Percentiles rank a stretch among this genome's conserved stretches.
Conservation (phyloP, 768 basidiomycete species). For the Suillus spraguei region DNA sequence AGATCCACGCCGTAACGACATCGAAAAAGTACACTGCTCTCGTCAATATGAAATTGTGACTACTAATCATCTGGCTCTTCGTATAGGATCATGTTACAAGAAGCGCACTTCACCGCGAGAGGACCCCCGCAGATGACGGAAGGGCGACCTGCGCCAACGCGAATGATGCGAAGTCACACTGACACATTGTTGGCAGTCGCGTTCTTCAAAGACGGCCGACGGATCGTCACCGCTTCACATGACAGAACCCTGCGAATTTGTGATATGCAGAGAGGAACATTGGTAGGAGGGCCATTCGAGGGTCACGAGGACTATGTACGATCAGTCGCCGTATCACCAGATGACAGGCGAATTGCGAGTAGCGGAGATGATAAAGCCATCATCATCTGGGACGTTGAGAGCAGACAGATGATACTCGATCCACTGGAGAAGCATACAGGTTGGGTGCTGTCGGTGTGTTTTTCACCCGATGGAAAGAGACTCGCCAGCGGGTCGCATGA, state of each 20-base stretch:
- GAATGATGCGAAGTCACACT: constrained; percentile 22
- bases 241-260: constrained; percentile 33
- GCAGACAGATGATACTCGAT: constrained; percentile 26
- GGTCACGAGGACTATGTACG: constrained; percentile 33
- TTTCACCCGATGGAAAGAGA: constrained; percentile 11
- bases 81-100: not conserved
- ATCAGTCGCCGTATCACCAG: constrained; percentile 35
- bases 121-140: not conserved
- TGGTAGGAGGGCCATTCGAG: constrained; percentile 29
- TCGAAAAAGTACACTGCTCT: not conserved
- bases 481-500: constrained; percentile 15
- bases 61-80: not conserved
- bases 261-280: constrained; percentile 23
- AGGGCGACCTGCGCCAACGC: not conserved
- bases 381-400: constrained; percentile 33
- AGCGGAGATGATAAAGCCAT: constrained; percentile 34
- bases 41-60: not conserved
- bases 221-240: constrained; percentile 30
- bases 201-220: constrained; percentile 30
- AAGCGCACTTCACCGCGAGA: not conserved
- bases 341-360: constrained; percentile 34
- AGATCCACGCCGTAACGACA: not conserved
- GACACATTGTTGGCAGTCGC: constrained; percentile 32
- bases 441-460: constrained; percentile 9
- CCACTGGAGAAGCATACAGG: constrained; percentile 21